Base-by-base conservation (phyloP, 148 eudicot species). In the Cornus kousa region DNA sequence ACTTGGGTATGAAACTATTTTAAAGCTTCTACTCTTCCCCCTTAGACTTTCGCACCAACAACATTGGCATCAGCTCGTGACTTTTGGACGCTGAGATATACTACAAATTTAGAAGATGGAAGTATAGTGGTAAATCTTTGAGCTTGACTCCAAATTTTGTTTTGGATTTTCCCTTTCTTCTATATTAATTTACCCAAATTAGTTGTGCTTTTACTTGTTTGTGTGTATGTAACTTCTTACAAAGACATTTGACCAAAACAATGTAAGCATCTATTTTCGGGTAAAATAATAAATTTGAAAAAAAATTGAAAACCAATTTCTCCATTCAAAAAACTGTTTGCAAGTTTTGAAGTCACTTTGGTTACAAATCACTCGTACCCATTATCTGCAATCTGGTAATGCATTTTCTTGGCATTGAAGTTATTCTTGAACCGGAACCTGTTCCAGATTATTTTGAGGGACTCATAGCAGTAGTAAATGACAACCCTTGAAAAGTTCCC, bases 81-180 rank as follows among this genome's bases (percentile, higher is more conserved):
- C 83, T 90, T 87, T 83, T 90, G 93, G 93, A 90, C 88, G 10
- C 35, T 90, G 70, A 90, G 93, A 85, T 90, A 88, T 69, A 86
- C 83, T 60, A 85, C 93, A 53, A 90, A 71, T 75, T 72, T 90
- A 80, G 89, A 85, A 74, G 89, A 90, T 83, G 93, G 93, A 66
- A 88, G 93, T 83, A 84, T 90, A 68, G 93, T 88, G 89, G 93
- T 90, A 82, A 82, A 68, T 71, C 50, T 39, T 50, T 66, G 28
- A 31, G 5, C 22, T 23, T 37, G 10, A 17, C 59, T 50, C 14
- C 64, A 16, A 35, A 12, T 46, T 65, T 35, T 22, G 8, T 73
- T 67, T 0, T 59, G 20, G 5, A 43, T 9, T 3, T 43, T 1
- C 10, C 48, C 48, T 9, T 43, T 43, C 6, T 43, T 43, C 48